Percentiles rank a stretch among this genome's conserved stretches.
phyloP scores from a whole-genome alignment of 75 land plant genomes.

The Azolla pinnata region DNA sequence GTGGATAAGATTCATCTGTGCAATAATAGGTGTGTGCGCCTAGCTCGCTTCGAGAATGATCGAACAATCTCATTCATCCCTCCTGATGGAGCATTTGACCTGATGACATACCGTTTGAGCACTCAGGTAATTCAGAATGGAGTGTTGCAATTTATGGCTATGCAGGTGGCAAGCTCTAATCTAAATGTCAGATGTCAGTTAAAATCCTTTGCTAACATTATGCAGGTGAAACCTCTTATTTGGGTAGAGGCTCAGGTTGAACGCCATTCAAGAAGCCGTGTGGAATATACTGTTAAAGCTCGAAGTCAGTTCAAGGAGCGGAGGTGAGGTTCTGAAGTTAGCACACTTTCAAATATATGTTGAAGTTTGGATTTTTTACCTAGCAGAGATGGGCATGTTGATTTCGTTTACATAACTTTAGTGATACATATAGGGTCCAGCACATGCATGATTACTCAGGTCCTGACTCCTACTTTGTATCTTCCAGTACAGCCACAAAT shows the following conservation, averaged over 20 bases:
- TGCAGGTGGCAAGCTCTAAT: too few relatives aligned
- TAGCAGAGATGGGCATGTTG: too few relatives aligned
- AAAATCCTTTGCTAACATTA: too few relatives aligned
- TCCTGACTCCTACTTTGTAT: too few relatives aligned
- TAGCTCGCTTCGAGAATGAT: slow-evolving; percentile 95
- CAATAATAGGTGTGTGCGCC: slow-evolving; percentile 71
- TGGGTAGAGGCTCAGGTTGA: slow-evolving; percentile 98
- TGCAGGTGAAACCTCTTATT: slow-evolving; percentile 85
- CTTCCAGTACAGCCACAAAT: slow-evolving; percentile 84
- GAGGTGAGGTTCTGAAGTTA: slow-evolving; percentile 46
- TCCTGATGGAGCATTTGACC: slow-evolving; percentile 94
- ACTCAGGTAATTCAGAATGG: slow-evolving; percentile 87
- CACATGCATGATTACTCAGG: too few relatives aligned
- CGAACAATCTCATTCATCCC: slow-evolving; percentile 95
- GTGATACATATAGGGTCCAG: too few relatives aligned
- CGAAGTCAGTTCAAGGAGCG: slow-evolving; percentile 93
- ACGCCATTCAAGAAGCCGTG: slow-evolving; percentile 80
- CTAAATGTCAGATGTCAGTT: too few relatives aligned
- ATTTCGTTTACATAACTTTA: too few relatives aligned
- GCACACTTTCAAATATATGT: too few relatives aligned
- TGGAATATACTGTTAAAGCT: slow-evolving; percentile 83
- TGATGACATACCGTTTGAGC: slow-evolving; percentile 95
- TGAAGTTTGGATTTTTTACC: too few relatives aligned
- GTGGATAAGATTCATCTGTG: not conserved
- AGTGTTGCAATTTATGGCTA: too few relatives aligned